Base-by-base conservation (phyloP, 2,329 filamentous ascomycete species). In the Apiospora pterosperma region DNA sequence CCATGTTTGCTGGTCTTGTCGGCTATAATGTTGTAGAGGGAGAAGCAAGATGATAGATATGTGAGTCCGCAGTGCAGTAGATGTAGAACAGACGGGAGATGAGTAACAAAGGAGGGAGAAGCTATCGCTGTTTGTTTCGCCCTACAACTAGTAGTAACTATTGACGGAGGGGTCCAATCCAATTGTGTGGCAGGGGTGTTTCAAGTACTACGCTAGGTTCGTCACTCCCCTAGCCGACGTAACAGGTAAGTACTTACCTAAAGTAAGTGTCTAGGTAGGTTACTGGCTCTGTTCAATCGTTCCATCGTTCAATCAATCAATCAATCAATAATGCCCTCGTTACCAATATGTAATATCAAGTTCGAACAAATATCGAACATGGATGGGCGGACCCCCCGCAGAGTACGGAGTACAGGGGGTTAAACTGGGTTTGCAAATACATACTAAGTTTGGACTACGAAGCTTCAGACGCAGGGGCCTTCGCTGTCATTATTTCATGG, bases 161-260 rank as follows among this genome's bases (percentile, higher is more conserved):
- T n/a, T n/a, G n/a, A n/a, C n/a, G n/a, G n/a, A 31, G 34, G 48
- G 48, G 48, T 55, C 48, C 48, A 55, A 34, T 55, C 48, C 28
- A 55, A 55, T n/a, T 55, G 48, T 55, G 48, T 55, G 48, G 48
- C 48, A 55, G 48, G 48, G 48, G 48, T 55, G 48, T 55, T 55
- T 55, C 48, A 55, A 55, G n/a, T n/a, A n/a, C n/a, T n/a, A n/a
- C n/a, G n/a, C n/a, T n/a, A n/a, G n/a, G n/a, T n/a, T n/a, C n/a
- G n/a, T n/a, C n/a, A n/a, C n/a, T n/a, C n/a, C n/a, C n/a, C n/a
- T n/a, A n/a, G n/a, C n/a, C n/a, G n/a, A n/a, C n/a, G n/a, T n/a
- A n/a, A n/a, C n/a, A n/a, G n/a, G n/a, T n/a, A n/a, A n/a, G n/a
- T n/a, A n/a, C n/a, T n/a, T n/a, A n/a, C n/a, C n/a, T n/a, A n/a